Conservation (phyloP, 352 stramenopile species). For the Phytopythium boreale region DNA sequence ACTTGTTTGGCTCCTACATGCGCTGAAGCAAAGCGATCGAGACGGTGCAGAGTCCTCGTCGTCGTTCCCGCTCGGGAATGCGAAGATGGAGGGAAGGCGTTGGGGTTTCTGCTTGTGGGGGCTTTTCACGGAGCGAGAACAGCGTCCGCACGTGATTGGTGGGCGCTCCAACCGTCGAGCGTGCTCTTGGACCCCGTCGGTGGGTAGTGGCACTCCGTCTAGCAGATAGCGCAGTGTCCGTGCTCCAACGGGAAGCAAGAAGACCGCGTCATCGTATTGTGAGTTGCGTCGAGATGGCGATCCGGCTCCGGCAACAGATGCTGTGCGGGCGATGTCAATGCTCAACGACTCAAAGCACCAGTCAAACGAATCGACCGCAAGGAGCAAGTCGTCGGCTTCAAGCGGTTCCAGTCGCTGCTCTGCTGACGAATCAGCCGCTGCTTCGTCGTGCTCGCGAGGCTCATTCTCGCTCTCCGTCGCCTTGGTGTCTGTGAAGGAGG, state of each 20-base stretch:
- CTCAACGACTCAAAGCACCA: slow-evolving; percentile 46
- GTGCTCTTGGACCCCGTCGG: slow-evolving; percentile 47
- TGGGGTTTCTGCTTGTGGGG: slow-evolving; percentile 7
- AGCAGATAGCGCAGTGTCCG: slow-evolving; percentile 38
- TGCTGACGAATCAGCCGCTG: not conserved
- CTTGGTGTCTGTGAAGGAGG: not conserved
- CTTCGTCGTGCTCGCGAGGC: not conserved
- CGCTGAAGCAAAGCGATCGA: not conserved
- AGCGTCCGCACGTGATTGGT: not conserved
- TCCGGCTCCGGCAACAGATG: not conserved
- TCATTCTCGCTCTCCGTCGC: not conserved
- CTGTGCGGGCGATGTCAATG: not conserved
- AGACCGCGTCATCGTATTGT: slow-evolving; percentile 10
- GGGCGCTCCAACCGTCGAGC: slow-evolving; percentile 1
- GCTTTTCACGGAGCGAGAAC: not conserved
- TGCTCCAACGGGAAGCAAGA: slow-evolving; percentile 39
- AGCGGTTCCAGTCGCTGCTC: not conserved
- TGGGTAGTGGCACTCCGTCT: slow-evolving; percentile 24
- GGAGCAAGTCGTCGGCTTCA: slow-evolving; percentile 29
- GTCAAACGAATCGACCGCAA: slow-evolving; percentile 56
- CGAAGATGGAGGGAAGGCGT: slow-evolving; percentile 40
- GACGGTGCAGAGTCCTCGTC: too few species aligned
- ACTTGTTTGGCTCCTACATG: not conserved
- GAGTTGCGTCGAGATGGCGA: not conserved
- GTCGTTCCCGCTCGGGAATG: slow-evolving; percentile 18